phyloP scores from a whole-genome alignment of 148 eudicot species.

The Persicaria tinctoria region DNA sequence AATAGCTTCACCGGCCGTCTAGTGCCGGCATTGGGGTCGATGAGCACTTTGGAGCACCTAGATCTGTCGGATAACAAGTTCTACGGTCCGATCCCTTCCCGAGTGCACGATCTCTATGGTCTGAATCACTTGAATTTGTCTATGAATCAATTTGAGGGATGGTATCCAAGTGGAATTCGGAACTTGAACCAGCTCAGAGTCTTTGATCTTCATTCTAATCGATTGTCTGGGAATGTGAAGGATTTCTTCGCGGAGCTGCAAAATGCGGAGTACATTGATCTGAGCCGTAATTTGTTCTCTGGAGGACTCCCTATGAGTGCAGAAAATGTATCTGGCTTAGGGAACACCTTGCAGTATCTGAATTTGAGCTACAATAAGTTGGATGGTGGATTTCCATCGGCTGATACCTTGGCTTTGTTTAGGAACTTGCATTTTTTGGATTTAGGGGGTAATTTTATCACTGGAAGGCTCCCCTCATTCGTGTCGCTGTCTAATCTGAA shows the following conservation, averaged over 20 bases:
- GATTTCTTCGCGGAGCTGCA: constrained; percentile 47
- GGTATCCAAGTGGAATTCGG: constrained; percentile 52
- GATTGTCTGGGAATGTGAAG: constrained; percentile 50
- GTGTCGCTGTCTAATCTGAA: constrained; percentile 46
- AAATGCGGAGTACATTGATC: constrained; percentile 60
- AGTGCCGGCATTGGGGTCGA: constrained; percentile 58
- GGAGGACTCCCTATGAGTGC: constrained; percentile 39
- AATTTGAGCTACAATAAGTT: constrained; percentile 57
- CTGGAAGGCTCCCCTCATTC: constrained; percentile 65
- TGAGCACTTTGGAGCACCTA: constrained; percentile 41
- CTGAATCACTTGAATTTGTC: constrained; percentile 69
- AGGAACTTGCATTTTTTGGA: constrained; percentile 70
- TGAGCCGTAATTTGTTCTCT: constrained; percentile 59
- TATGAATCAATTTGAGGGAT: constrained; percentile 42
- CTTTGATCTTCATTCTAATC: constrained; percentile 58
- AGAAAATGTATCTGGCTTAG: constrained; percentile 46
- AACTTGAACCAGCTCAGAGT: constrained; percentile 65
- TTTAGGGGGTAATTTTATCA: constrained; percentile 55
- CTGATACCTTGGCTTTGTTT: constrained; percentile 45
- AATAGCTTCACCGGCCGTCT: constrained; percentile 57
- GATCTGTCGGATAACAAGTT: constrained; percentile 70
- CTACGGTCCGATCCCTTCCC: constrained; percentile 66
- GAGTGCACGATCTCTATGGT: constrained; percentile 57
- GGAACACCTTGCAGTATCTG: constrained; percentile 55
- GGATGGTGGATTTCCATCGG: constrained; percentile 48